Evolutionary conservation across 2,329 filamentous ascomycete species (phyloP).

Genomic region (Nannizzia gypsea): DNA sequence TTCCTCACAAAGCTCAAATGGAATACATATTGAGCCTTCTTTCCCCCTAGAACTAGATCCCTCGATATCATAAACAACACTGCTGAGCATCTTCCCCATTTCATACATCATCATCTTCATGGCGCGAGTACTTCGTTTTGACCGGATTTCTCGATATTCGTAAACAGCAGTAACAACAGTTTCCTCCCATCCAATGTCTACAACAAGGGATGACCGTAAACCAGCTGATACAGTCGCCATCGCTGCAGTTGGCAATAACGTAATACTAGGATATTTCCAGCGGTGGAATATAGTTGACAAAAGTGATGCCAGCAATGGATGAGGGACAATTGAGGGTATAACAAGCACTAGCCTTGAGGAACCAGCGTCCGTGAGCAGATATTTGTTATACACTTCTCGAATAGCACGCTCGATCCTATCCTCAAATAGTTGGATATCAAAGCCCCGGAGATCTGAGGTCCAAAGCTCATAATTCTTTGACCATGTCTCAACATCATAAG

Average conservation of each 20-base stretch:
- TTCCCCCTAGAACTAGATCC: conserved; percentile 17
- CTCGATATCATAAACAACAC: conserved; percentile 16
- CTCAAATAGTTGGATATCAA: conserved; percentile 67
- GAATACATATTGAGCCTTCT: conserved; percentile 36
- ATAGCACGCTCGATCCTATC: conserved; percentile 79
- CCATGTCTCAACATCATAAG: conserved; percentile 29
- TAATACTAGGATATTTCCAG: conserved; percentile 69
- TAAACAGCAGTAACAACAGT: conserved; percentile 77
- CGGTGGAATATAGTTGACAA: conserved; percentile 68
- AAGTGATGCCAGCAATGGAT: conserved; percentile 62
- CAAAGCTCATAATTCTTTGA: conserved; percentile 56
- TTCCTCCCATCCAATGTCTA: conserved; percentile 90
- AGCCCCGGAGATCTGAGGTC: conserved; percentile 57
- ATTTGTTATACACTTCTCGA: conserved; percentile 71
- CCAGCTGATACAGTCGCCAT: conserved; percentile 68
- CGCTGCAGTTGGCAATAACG: conserved; percentile 64
- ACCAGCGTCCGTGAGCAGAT: conserved; percentile 48
- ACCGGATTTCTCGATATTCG: conserved; percentile 73
- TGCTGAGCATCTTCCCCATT: conserved; percentile 42
- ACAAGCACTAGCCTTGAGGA: conserved; percentile 63
- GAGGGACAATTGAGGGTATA: conserved; percentile 64
- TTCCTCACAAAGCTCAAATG: conserved; percentile 74
- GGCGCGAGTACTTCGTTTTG: conserved; percentile 58
- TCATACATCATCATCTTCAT: conserved; percentile 60
- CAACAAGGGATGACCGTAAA: conserved; percentile 68